Percentiles rank a stretch among this genome's conserved stretches.
Evolutionary conservation across 139 green algal species (phyloP).

Genomic region (Klebsormidium nitens): DNA sequence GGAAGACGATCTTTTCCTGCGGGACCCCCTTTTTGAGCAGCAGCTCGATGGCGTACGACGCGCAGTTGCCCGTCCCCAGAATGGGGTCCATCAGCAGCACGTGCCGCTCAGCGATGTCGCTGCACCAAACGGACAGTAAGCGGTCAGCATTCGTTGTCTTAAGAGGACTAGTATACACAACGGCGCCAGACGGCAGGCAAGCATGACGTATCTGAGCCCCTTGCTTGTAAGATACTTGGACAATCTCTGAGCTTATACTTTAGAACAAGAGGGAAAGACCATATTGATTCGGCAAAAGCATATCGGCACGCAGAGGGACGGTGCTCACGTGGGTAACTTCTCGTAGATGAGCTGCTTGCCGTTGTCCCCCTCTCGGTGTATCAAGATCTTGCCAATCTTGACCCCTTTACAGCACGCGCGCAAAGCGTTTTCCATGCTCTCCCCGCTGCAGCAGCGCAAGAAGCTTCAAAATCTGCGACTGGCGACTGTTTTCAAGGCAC

Average conservation of each 20-base stretch:
- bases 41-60: conserved; percentile 53
- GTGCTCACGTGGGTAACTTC: conserved; percentile 86
- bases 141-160: no score
- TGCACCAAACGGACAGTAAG: no score
- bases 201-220: no score
- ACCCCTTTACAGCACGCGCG: conserved; percentile 95
- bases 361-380: conserved; percentile 55
- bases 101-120: conserved; percentile 83
- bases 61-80: conserved; percentile 62
- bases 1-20: conserved; percentile 83
- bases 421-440: conserved; percentile 95
- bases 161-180: no score
- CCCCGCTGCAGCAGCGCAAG: conserved; percentile 49
- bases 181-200: no score
- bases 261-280: no score
- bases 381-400: conserved; percentile 98
- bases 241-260: no score
- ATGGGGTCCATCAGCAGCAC: conserved; percentile 94
- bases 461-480: no score
- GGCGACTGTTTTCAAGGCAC: no score
- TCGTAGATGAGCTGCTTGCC: conserved; percentile 81
- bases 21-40: conserved; percentile 79
- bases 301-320: no score
- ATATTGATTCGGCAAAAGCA: no score
- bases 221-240: no score